These are phyloP conservation scores for Termitomyces eurrhizus DNA, from an alignment of 768 basidiomycete genomes.

Conservation along the genomic window DNA sequence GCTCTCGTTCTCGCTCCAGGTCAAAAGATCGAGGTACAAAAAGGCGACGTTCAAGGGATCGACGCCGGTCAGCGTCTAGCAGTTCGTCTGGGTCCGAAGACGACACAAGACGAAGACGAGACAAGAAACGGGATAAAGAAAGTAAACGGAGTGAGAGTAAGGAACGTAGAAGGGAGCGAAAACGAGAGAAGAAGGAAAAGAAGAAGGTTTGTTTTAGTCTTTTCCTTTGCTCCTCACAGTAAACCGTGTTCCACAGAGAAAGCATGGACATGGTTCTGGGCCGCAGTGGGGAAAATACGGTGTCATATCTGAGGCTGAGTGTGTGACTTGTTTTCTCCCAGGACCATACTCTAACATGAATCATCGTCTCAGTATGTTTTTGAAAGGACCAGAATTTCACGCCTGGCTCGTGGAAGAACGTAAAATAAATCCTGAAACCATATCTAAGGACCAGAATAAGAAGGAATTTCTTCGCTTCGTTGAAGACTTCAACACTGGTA, in stretches of 20 bases:
- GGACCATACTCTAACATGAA: background rate
- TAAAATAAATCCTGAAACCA: constrained; percentile 84
- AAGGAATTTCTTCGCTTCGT: constrained; percentile 83
- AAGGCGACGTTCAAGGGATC: constrained; percentile 12
- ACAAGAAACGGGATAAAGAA: constrained; percentile 41
- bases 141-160: constrained; percentile 43
- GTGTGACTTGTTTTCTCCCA: constrained; percentile 24
- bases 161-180: constrained; percentile 32
- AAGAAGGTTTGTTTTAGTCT: constrained; percentile 35
- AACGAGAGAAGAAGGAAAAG: constrained; percentile 51
- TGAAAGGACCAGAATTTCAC: constrained; percentile 82
- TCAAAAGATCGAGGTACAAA: constrained; percentile 16
- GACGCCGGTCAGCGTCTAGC: constrained; percentile 33
- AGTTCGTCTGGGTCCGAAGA: constrained; percentile 37
- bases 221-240: background rate
- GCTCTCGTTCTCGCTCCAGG: constrained; percentile 25
- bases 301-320: constrained; percentile 84
- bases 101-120: constrained; percentile 41
- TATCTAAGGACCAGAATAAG: constrained; percentile 79
- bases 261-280: constrained; percentile 49
- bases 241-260: constrained; percentile 34
- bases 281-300: constrained; percentile 92
- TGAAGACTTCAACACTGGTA: constrained; percentile 83
- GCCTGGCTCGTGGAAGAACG: constrained; percentile 94
- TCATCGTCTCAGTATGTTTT: constrained; percentile 62